phyloP scores from a whole-genome alignment of 192 early-diverging fungal genomes.

The Backusella parvicylindrica region DNA sequence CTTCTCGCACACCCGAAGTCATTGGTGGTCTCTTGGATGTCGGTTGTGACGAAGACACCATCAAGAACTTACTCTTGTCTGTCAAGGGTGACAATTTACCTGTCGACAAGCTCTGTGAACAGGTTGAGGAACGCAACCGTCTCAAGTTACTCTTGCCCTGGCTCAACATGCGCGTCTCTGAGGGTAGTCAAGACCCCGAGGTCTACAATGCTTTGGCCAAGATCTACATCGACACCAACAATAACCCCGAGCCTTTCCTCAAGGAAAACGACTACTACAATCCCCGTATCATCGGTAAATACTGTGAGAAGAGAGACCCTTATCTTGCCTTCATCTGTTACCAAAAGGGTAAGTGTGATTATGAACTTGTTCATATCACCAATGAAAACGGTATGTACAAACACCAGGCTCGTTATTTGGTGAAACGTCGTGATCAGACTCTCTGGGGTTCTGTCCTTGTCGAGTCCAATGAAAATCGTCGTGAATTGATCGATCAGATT shows the following conservation, averaged over 20 bases:
- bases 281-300: slow-evolving; percentile 90
- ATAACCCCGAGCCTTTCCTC: slow-evolving; percentile 95
- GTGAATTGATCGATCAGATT: slow-evolving; percentile 91
- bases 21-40: slow-evolving; percentile 97
- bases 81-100: slow-evolving; percentile 76
- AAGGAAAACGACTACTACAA: slow-evolving; percentile 87
- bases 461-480: slow-evolving; percentile 75
- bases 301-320: slow-evolving; percentile 99
- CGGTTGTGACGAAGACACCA: slow-evolving; percentile 93
- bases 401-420: slow-evolving; percentile 96
- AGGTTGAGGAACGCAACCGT: slow-evolving; percentile 95
- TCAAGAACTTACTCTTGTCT: slow-evolving; percentile 88
- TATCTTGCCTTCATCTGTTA: slow-evolving; percentile 94
- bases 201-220: slow-evolving; percentile 98
- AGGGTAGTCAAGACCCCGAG: slow-evolving; percentile 84
- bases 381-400: slow-evolving; percentile 99
- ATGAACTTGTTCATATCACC: slow-evolving; percentile 92
- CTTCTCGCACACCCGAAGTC: slow-evolving; percentile 89
- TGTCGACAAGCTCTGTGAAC: slow-evolving; percentile 80
- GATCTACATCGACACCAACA: slow-evolving; percentile 99
- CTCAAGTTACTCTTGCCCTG: slow-evolving; percentile 94
- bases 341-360: slow-evolving; percentile 91
- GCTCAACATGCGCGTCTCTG: slow-evolving; percentile 86
- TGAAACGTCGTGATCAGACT: slow-evolving; percentile 78
- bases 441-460: slow-evolving; percentile 87